Evolutionary conservation across 768 basidiomycete species (phyloP).

Genomic region (Floccularia luteovirens): DNA sequence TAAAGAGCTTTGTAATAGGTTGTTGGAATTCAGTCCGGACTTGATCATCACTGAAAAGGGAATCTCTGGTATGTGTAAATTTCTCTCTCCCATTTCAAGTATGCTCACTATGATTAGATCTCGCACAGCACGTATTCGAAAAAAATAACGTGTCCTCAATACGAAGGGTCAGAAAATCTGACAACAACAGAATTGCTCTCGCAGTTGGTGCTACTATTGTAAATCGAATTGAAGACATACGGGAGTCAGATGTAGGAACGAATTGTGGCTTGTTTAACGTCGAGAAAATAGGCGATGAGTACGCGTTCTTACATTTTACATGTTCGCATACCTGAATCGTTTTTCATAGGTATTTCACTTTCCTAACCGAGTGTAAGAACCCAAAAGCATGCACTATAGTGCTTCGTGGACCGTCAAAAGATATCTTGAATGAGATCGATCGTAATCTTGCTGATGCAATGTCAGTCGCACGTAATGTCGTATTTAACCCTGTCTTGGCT

Average conservation of each 20-base stretch:
- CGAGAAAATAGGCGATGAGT: constrained; percentile 97
- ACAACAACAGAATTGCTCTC: constrained; percentile 97
- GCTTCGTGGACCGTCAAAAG: constrained; percentile 95
- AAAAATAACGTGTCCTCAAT: constrained; percentile 88
- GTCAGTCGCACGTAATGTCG: constrained; percentile 93
- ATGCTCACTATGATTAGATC: constrained; percentile 40
- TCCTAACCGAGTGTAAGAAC: constrained; percentile 82
- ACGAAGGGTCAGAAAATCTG: constrained; percentile 96
- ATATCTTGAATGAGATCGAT: constrained; percentile 97
- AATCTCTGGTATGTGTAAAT: constrained; percentile 65
- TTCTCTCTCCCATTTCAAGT: not conserved
- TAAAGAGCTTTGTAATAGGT: constrained; percentile 73
- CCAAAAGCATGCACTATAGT: constrained; percentile 99
- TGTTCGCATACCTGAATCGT: not conserved
- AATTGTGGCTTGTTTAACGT: constrained; percentile 94
- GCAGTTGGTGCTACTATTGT: constrained; percentile 96
- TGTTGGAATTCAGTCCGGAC: constrained; percentile 93
- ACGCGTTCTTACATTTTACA: constrained; percentile 11
- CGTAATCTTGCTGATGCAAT: constrained; percentile 97
- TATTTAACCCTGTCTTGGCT: constrained; percentile 90
- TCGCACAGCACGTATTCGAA: constrained; percentile 86
- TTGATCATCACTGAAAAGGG: constrained; percentile 97
- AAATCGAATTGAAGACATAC: constrained; percentile 90
- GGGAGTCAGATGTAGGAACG: constrained; percentile 88
- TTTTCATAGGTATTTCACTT: constrained; percentile 79